Evolutionary conservation across 768 basidiomycete species (phyloP), one percentile per base, ranked within the genome.

Genomic region (Trametes cingulata): DNA sequence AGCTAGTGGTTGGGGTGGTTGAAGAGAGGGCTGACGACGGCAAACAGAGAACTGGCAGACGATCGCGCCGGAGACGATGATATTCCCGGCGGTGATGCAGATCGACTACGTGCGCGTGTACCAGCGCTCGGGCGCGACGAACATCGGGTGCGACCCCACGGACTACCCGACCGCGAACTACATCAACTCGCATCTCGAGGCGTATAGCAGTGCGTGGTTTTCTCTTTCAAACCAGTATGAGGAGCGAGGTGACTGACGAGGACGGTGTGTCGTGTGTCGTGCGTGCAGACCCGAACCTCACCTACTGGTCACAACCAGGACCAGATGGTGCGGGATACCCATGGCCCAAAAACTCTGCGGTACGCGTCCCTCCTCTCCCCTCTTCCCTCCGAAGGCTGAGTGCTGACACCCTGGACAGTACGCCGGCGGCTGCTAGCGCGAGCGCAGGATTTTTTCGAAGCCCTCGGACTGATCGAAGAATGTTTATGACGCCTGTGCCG

Each of bases 51-150:
- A 83, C 65, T 93, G 91, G 85, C 90, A 91, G 61, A 73, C 74
- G 3, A 78, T 84, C 60, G 80, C 87, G 55, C 58, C 79, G 41
- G 54, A 75, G 22, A 80, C 86, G 42, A 78, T 91, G 78, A 71
- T 73, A 22, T 91, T 90, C 79, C 90, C 90, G 0, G 82, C 85
- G 0, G 82, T 85, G 65, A 80, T 91, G 77, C 76, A 81, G 40
- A 74, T 93, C 37, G 90, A 94, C 71, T 93, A 92, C 69, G 85
- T 93, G 40, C 81, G 91, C 24, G 87, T 94, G 19, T 94, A 92
- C 71, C 91, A 92, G 72, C 74, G 84, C 50, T 77, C 80, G 63
- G 83, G 81, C 3, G 60, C 74, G 52, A 74, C 64, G 29, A 90
- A 89, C 67, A 68, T 86, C 25, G 88, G 90, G 2, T 93, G 91